Evolutionary conservation across 345 rosid species (phyloP).

Genomic region (Alliaria petiolata): DNA sequence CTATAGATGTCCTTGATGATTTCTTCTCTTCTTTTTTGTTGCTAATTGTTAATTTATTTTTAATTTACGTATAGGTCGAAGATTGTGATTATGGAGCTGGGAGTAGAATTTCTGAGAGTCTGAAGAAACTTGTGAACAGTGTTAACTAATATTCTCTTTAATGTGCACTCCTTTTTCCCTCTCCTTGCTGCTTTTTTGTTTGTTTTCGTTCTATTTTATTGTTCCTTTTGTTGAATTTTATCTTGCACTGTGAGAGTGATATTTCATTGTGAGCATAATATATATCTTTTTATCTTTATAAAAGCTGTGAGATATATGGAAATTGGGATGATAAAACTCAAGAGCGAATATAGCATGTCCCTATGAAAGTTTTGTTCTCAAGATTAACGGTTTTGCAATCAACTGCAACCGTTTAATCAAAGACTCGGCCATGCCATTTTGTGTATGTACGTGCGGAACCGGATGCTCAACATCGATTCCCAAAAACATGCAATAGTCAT

Average conservation of each 20-base stretch:
- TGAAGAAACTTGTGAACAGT: conserved; percentile 22
- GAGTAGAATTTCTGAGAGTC: conserved; percentile 11
- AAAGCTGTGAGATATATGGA: neutral
- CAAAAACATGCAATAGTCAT: too few relatives aligned
- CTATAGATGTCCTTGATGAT: neutral
- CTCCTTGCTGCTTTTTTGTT: neutral
- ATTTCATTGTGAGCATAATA: conserved; percentile 11
- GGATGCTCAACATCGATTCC: too few relatives aligned
- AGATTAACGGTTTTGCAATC: neutral
- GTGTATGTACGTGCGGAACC: too few relatives aligned
- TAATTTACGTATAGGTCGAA: conserved; percentile 14
- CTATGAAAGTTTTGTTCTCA: too few relatives aligned
- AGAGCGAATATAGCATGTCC: too few relatives aligned
- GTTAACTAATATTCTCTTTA: neutral
- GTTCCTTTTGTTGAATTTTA: neutral
- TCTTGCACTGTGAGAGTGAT: neutral
- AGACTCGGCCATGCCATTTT: too few relatives aligned
- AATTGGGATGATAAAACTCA: neutral
- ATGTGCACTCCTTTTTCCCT: neutral
- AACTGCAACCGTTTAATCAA: too few relatives aligned
- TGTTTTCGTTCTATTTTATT: neutral
- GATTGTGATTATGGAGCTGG: conserved; percentile 22
- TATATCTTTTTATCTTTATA: neutral
- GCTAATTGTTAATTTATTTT: neutral
- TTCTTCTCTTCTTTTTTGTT: neutral